Base-by-base conservation (phyloP, 805 yeast genomes). In the Saccharomycopsis oosterbeekiorum region DNA sequence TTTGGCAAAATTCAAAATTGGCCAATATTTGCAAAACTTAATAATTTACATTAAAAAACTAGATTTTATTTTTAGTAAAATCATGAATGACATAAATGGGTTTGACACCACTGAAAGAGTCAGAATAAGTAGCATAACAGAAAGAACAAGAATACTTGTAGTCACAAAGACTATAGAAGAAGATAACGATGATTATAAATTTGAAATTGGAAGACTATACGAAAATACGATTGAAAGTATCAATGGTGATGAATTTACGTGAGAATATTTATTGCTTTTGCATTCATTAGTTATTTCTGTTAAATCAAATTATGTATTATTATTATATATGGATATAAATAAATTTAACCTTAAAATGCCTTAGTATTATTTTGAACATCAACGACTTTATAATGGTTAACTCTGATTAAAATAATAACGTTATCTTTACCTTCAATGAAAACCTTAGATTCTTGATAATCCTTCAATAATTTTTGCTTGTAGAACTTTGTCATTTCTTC, bases 301-400 rank as follows among this genome's bases (percentile, higher is more conserved):
- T 26, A 24, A 51, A 51, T 37, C 17, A 53, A 34, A 53, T 34
- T 5, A 37, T 37, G 41, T 14, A 37, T 14, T 37, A 37, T 37
- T 37, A 12, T 12, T 37, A 37, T 6, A 3, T n/a, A 41, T 41
- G 9, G 41, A 37, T 37, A 37, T 12, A 12, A 37, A 14, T 37
- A 37, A 41, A 39, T 47, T 10, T 24, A 55, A 15, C 1, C 39
- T 59, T 64, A 61, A 60, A 70, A 71, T 47, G 68, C 66, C 41
- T 70, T 69, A 29, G 81, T 78, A 66, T 86, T 84, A 71, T 88
- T 84, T 56, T 86, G 83, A 9, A 83, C 79, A 68, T 92, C 97
- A 12, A 96, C 89, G 26, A 91, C 88, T 68, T 86, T 86, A 29
- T 90, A 91, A 50, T 81, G 79, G 55, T 78, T 79, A 53, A 92